phyloP scores from a whole-genome alignment of 208 protist genomes.

The Herpetomonas tarakana region DNA sequence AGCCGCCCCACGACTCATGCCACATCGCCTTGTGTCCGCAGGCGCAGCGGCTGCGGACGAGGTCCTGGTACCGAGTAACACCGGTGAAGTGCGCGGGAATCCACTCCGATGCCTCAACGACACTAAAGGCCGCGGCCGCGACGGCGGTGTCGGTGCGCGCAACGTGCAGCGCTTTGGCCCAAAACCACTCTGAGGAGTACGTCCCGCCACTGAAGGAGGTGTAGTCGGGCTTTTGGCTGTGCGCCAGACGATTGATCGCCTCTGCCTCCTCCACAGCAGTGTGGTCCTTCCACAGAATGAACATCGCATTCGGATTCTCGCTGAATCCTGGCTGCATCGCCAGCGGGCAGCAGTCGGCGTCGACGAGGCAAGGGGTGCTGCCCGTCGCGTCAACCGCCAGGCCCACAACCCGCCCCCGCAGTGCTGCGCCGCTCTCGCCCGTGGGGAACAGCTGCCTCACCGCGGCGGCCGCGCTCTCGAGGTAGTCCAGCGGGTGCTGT shows the following conservation, averaged over 20 bases:
- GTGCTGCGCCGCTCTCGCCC: slow-evolving; percentile 8
- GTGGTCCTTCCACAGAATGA: slow-evolving; percentile 69
- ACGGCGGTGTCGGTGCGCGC: slow-evolving; percentile 34
- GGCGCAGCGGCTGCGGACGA: slow-evolving; percentile 40
- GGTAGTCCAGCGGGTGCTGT: slow-evolving; percentile 54
- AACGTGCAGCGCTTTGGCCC: slow-evolving; percentile 54
- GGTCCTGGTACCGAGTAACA: slow-evolving; percentile 15
- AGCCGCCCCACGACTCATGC: slow-evolving; percentile 53
- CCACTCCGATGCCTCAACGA: slow-evolving; percentile 59
- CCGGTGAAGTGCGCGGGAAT: slow-evolving; percentile 49
- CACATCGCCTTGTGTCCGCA: slow-evolving; percentile 68
- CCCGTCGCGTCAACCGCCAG: slow-evolving; percentile 46
- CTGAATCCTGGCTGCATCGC: slow-evolving; percentile 26
- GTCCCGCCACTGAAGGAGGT: slow-evolving; percentile 52
- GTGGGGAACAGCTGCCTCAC: slow-evolving; percentile 21
- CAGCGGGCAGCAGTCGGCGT: slow-evolving; percentile 33
- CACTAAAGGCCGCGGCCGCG: slow-evolving; percentile 20
- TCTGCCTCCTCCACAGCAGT: slow-evolving; percentile 42
- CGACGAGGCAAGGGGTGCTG: slow-evolving; percentile 50
- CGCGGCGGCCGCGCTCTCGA: slow-evolving; percentile 34
- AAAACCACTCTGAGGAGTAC: slow-evolving; percentile 65
- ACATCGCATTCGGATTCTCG: slow-evolving; percentile 60
- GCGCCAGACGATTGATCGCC: slow-evolving; percentile 41
- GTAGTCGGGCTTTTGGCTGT: slow-evolving; percentile 40
- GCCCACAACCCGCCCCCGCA: slow-evolving; percentile 27